Base-by-base conservation (phyloP, 306 rosid species). In the Dryas drummondii region DNA sequence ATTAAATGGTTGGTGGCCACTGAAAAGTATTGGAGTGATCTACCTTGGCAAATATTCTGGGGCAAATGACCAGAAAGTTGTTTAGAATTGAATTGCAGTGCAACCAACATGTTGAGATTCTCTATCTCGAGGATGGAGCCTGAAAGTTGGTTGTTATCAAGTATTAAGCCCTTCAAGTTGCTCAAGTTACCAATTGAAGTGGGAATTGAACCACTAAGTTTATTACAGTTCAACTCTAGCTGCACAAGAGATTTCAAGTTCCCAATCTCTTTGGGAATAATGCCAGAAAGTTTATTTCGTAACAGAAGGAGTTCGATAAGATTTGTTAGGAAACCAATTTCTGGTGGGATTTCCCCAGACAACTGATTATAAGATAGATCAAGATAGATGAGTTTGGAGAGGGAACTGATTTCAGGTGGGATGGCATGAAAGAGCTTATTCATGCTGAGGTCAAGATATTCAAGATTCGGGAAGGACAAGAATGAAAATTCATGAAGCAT, bases 311-410 rank as follows among this genome's bases (percentile, higher is more conserved):
- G 22, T 2, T 2, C 16, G 5, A 3, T 16, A 10, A 82, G 74
- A 42, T 48, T 22, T 4, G 61, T 74, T 37, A 78, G 10, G 1
- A n/a, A 5, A 41, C 83, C 70, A 7, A 78, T 74, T 70, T 74
- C 70, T 14, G 65, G 70, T 68, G 80, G 86, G 15, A 68, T 73
- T 19, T 55, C 62, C 15, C 80, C 72, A 2, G 65, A 60, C 1
- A 82, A 78, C 19, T 78, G 22, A 70, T 78, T 82, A 2, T 1
- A 16, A 14, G 83, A 69, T 4, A 78, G 45, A 65, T 82, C 86
- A 69, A 78, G 78, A 52, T 74, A 17, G 15, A 48, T 56, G 53
- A 82, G 74, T 66, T 75, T 70, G 45, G 77, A 74, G 27, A 78
- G 71, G 71, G 49, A 6, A 45, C 68, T 9, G 32, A 81, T 66